A percentile compares a stretch with the other conserved stretches of the same genome.
phyloP scores from a whole-genome alignment of 2,329 filamentous ascomycete species.

The Penicillium corylophilum region DNA sequence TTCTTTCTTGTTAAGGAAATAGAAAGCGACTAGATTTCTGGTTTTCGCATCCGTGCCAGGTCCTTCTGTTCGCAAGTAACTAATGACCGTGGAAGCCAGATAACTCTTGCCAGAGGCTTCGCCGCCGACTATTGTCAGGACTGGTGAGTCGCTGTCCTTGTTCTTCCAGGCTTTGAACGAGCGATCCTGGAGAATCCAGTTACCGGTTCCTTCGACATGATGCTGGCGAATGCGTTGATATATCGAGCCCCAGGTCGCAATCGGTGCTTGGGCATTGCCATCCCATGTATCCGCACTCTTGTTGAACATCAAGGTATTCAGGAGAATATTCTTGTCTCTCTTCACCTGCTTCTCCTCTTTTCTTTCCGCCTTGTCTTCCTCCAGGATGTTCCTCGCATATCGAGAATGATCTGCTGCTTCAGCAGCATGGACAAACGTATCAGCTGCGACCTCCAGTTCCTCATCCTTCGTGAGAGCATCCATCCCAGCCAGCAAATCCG shows the following conservation, averaged over 20 bases:
- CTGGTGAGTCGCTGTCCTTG: neutral
- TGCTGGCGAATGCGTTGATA: slow-evolving; percentile 4
- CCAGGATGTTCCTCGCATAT: neutral
- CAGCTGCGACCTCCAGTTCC: neutral
- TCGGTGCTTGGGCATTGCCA: neutral
- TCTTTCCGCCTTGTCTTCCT: neutral
- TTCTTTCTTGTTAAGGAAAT: slow-evolving; percentile 2
- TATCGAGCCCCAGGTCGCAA: slow-evolving; percentile 2
- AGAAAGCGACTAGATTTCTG: slow-evolving; percentile 5
- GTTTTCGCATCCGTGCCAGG: neutral
- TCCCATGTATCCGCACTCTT: slow-evolving; percentile 4
- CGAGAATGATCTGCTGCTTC: neutral
- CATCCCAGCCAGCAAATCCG: slow-evolving; percentile 13
- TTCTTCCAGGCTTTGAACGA: neutral
- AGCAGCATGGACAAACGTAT: neutral
- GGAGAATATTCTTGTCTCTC: slow-evolving; percentile 1
- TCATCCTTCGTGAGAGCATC: neutral
- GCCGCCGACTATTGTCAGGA: slow-evolving; percentile 4
- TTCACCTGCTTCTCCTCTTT: neutral
- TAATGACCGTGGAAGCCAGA: slow-evolving; percentile 4
- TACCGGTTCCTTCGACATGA: slow-evolving; percentile 2
- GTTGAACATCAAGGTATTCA: slow-evolving; percentile 2
- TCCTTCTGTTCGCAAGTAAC: neutral
- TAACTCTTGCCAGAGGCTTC: slow-evolving; percentile 10
- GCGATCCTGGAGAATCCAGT: neutral